A percentile compares a stretch with the other conserved stretches of the same genome.
Evolutionary conservation across 1,284 basidiomycete species (phyloP).

Genomic region (Boletus mariae): DNA sequence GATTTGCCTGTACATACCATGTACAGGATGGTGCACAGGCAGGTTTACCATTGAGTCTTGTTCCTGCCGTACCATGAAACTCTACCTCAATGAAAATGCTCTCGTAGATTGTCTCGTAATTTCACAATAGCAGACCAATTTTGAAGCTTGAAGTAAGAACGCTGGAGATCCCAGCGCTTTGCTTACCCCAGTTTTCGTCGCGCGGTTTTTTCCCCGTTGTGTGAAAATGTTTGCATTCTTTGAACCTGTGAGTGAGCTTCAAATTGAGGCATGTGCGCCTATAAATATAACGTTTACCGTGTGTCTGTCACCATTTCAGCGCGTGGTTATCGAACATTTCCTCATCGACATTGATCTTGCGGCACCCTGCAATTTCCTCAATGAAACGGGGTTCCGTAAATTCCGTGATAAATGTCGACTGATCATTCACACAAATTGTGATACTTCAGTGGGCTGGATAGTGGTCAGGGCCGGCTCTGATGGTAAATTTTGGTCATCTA

Average conservation of each 20-base stretch:
- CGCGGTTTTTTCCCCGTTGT: not conserved
- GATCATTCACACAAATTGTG: not conserved
- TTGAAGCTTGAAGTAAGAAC: conserved; percentile 15
- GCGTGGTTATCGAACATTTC: not conserved
- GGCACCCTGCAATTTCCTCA: not conserved
- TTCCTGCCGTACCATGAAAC: conserved; percentile 30
- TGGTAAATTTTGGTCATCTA: not conserved
- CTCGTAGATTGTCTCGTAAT: conserved; percentile 31
- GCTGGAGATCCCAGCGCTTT: conserved; percentile 7
- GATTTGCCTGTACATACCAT: conserved; percentile 31
- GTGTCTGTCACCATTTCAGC: conserved; percentile 6
- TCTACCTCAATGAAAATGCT: conserved; percentile 28
- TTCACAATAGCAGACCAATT: conserved; percentile 19
- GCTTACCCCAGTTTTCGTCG: not conserved
- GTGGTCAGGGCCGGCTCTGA: not conserved
- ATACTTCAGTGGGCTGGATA: not conserved
- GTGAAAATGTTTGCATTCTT: not conserved
- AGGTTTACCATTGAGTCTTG: conserved; percentile 31
- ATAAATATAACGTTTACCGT: conserved; percentile 1
- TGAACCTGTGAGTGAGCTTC: conserved; percentile 11
- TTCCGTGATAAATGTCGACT: conserved; percentile 1
- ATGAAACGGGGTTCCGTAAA: not conserved
- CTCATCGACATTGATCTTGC: not conserved
- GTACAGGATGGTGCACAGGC: conserved; percentile 34
- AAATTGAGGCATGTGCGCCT: not conserved